Conservation (phyloP, 306 rosid genomes). For the Prinsepia uniflora region DNA sequence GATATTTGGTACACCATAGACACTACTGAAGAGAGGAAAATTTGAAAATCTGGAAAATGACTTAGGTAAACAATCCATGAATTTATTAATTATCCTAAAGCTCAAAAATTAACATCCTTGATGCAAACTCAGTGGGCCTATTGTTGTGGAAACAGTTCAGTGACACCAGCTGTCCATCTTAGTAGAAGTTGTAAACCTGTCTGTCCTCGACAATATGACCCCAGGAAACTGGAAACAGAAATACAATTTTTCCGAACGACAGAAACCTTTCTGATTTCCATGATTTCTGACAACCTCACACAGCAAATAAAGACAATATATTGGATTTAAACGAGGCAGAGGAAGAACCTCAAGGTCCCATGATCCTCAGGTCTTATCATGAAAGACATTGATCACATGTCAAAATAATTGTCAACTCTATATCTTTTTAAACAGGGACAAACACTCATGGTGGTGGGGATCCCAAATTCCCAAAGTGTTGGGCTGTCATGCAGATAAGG, state of each 20-base stretch:
- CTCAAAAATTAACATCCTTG: not conserved
- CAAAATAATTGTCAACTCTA: not conserved
- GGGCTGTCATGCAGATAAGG: not conserved
- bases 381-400: not conserved
- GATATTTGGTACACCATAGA: not conserved
- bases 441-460: not conserved
- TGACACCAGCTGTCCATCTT: not conserved
- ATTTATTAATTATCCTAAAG: not conserved
- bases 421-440: conserved; percentile 1
- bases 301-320: conserved; percentile 2
- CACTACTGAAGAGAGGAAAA: not conserved
- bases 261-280: not conserved
- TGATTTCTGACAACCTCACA: not conserved
- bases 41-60: not conserved
- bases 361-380: not conserved
- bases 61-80: not conserved
- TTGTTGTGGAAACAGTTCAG: not conserved
- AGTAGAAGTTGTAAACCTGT: not conserved
- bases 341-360: conserved; percentile 4
- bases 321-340: not conserved
- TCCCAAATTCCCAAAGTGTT: not conserved
- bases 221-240: not conserved
- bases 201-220: not conserved
- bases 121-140: not conserved
- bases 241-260: not conserved